Conservation (phyloP, 352 stramenopile genomes). For the Pythium brachiatum region DNA sequence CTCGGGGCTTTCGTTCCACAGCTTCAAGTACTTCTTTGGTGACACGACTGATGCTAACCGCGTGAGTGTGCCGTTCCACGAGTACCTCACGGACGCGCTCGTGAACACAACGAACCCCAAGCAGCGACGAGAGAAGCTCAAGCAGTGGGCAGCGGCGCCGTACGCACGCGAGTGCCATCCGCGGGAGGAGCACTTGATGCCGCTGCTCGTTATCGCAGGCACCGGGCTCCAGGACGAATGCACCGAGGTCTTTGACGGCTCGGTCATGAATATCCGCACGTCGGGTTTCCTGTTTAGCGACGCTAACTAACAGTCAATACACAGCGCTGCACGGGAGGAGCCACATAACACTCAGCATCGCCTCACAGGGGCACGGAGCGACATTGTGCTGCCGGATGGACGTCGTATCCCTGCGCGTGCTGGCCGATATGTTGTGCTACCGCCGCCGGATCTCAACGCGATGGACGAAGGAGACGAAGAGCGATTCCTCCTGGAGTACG, state of each 20-base stretch:
- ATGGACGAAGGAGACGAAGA: background rate
- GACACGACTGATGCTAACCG: slow-evolving; percentile 2
- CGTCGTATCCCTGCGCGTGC: background rate
- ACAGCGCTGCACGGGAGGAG: too few species aligned
- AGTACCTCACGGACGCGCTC: slow-evolving; percentile 13
- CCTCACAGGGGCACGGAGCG: background rate
- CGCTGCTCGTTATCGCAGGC: slow-evolving; percentile 46
- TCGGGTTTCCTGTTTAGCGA: slow-evolving; percentile 16
- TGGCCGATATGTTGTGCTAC: background rate
- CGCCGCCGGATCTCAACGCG: background rate
- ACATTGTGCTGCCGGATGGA: background rate
- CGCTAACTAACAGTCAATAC: background rate
- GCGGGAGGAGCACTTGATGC: slow-evolving; percentile 50
- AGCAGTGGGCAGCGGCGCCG: slow-evolving; percentile 41
- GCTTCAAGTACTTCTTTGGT: slow-evolving; percentile 19
- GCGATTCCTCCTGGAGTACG: background rate
- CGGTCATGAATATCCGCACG: slow-evolving; percentile 9
- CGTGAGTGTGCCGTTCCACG: slow-evolving; percentile 18
- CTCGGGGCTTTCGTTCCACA: slow-evolving; percentile 44
- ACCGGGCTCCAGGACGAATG: slow-evolving; percentile 40
- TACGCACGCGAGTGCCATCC: slow-evolving; percentile 35
- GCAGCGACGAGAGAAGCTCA: slow-evolving; percentile 16
- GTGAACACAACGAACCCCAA: slow-evolving; percentile 9
- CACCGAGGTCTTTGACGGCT: slow-evolving; percentile 15
- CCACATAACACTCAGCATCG: too few species aligned